Conservation (phyloP, 73 alveolate genomes). For the Uronychia setigera region DNA sequence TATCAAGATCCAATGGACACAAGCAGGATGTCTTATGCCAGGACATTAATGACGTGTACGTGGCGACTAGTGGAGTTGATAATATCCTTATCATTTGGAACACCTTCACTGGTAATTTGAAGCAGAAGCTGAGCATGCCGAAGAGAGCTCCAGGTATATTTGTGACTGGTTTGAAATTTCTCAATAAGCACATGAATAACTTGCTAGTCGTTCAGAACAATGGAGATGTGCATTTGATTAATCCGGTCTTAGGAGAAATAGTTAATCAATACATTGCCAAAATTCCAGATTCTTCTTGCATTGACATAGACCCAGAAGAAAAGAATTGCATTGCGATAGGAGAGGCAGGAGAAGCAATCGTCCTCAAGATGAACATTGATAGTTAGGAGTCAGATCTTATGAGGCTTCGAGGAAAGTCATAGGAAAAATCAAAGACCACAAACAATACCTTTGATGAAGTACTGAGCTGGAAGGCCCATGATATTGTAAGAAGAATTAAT, state of each 20-base stretch:
- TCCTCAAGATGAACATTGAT: neutral
- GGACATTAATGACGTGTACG: conserved; percentile 43
- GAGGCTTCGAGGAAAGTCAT: neutral
- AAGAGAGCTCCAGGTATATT: conserved; percentile 37
- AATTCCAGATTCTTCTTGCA: conserved; percentile 19
- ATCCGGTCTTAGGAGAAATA: conserved; percentile 34
- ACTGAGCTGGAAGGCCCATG: conserved; percentile 34
- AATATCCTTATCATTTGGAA: conserved; percentile 47
- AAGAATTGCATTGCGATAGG: conserved; percentile 25
- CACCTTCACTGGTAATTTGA: conserved; percentile 32
- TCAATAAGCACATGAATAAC: conserved; percentile 16
- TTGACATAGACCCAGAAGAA: conserved; percentile 23
- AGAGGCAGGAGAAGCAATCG: conserved; percentile 38
- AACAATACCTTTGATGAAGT: neutral
- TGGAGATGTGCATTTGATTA: conserved; percentile 46
- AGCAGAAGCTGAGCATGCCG: conserved; percentile 17
- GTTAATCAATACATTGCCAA: neutral
- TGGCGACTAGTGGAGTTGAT: conserved; percentile 60
- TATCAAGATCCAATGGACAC: conserved; percentile 19
- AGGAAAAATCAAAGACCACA: neutral
- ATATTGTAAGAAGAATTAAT: conserved; percentile 15
- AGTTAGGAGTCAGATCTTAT: neutral
- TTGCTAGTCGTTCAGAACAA: conserved; percentile 37
- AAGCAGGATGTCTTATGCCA: conserved; percentile 24
- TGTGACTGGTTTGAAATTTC: conserved; percentile 24